Percentiles rank a stretch among this genome's conserved stretches.
phyloP scores from a whole-genome alignment of 495 filamentous ascomycete genomes.

The Neurospora sp. region DNA sequence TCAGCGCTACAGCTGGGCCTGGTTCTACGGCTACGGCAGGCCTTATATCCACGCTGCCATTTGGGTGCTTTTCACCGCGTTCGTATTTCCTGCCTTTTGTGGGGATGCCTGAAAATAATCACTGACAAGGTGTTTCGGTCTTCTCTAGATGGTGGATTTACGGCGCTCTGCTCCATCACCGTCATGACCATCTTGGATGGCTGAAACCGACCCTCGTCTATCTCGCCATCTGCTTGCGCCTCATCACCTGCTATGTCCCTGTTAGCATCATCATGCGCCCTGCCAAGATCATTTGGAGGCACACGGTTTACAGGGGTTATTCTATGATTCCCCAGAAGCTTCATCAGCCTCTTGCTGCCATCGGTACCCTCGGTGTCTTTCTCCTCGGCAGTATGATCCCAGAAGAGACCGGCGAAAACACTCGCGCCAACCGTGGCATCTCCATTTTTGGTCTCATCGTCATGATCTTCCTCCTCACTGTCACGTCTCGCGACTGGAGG shows the following conservation, averaged over 20 bases:
- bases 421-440: conserved; percentile 64
- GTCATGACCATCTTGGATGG: conserved; percentile 68
- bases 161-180: conserved; percentile 61
- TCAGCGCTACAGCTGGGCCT: not conserved
- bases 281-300: conserved; percentile 53
- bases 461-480: conserved; percentile 54
- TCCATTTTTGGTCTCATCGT: conserved; percentile 72
- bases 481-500: conserved; percentile 60
- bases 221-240: conserved; percentile 60
- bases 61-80: conserved; percentile 17
- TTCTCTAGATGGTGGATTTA: conserved; percentile 75
- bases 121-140: conserved; percentile 4
- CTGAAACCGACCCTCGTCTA: conserved; percentile 76
- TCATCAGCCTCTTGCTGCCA: conserved; percentile 48
- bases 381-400: conserved; percentile 66
- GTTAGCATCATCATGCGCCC: conserved; percentile 54
- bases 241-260: conserved; percentile 65
- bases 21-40: not conserved
- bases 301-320: conserved; percentile 45
- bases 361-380: conserved; percentile 55
- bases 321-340: conserved; percentile 50
- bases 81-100: conserved; percentile 3
- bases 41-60: conserved; percentile 1
- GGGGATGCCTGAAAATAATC: not conserved
- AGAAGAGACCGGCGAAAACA: conserved; percentile 62